Conservation (phyloP, 371 early-diverging fungal genomes). For the Globomyces sp. region DNA sequence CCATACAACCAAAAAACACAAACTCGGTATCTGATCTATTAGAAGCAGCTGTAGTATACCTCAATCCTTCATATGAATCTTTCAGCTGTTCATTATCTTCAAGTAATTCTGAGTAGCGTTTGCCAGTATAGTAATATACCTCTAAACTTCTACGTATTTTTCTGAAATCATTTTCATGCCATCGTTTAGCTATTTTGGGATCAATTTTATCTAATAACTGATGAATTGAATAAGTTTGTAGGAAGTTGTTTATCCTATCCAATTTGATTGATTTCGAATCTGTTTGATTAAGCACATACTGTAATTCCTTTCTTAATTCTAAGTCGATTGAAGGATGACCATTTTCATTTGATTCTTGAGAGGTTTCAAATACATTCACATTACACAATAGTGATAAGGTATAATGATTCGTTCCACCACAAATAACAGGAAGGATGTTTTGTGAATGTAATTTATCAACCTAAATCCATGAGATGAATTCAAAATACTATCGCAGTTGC, state of each 20-base stretch:
- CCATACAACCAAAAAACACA: constrained; percentile 87
- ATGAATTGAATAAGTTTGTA: constrained; percentile 51
- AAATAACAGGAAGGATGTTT: constrained; percentile 76
- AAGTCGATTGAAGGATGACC: neutral
- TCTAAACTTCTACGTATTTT: constrained; percentile 81
- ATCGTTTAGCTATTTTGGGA: constrained; percentile 83
- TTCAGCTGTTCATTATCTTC: constrained; percentile 54
- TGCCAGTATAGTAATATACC: constrained; percentile 71
- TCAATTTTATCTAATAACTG: constrained; percentile 66
- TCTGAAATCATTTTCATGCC: constrained; percentile 89
- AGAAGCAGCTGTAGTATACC: constrained; percentile 15
- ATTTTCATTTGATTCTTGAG: neutral
- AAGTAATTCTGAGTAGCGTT: constrained; percentile 68
- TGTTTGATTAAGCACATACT: neutral
- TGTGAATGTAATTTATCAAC: constrained; percentile 71
- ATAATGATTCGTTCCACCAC: constrained; percentile 96
- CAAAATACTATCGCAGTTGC: constrained; percentile 34
- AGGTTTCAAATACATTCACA: constrained; percentile 21
- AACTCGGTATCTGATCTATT: constrained; percentile 49
- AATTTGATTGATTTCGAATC: constrained; percentile 4
- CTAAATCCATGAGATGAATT: constrained; percentile 35
- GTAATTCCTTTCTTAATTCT: neutral
- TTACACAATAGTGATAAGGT: constrained; percentile 84
- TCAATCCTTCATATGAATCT: no score
- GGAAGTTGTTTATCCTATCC: constrained; percentile 28